Conservation (phyloP, 164 flowering plant genomes). For the Liquidambar formosana region DNA sequence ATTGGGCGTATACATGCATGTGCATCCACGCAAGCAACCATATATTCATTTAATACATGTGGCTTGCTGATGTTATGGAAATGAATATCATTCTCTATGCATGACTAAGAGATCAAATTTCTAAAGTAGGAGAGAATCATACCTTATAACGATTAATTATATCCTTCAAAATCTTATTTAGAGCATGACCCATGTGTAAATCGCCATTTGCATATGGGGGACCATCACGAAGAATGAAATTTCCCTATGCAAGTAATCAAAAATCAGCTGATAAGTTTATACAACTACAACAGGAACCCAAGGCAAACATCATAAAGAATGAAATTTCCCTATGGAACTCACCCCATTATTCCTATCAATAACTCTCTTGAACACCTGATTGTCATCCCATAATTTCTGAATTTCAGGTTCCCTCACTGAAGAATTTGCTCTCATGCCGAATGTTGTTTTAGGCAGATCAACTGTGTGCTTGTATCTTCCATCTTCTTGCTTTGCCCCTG, state of each 20-base stretch:
- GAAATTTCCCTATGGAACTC: slow-evolving; percentile 32
- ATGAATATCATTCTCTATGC: neutral
- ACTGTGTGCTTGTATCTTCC: slow-evolving; percentile 92
- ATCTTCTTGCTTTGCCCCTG: slow-evolving; percentile 76
- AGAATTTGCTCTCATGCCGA: slow-evolving; percentile 94
- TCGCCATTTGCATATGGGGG: slow-evolving; percentile 99
- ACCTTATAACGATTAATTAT: slow-evolving; percentile 97
- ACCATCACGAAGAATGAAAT: slow-evolving; percentile 92
- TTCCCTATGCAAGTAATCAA: slow-evolving; percentile 47
- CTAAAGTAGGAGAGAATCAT: slow-evolving; percentile 5
- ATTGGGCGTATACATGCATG: neutral
- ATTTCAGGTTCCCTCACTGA: slow-evolving; percentile 89
- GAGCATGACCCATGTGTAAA: slow-evolving; percentile 95
- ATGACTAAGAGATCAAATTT: neutral
- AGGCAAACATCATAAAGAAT: too few relatives aligned
- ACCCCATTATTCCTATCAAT: slow-evolving; percentile 79
- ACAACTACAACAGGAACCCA: slow-evolving; percentile 4
- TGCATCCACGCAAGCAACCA: too few relatives aligned
- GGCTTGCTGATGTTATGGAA: neutral
- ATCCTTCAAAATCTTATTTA: slow-evolving; percentile 97
- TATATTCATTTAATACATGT: slow-evolving; percentile 1
- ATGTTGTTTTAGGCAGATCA: slow-evolving; percentile 87
- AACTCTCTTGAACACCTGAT: slow-evolving; percentile 76
- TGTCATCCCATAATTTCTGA: slow-evolving; percentile 92
- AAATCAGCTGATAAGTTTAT: slow-evolving; percentile 19